Evolutionary conservation across 1,284 basidiomycete genomes (phyloP).

Genomic region (Ustilago cynodontis): DNA sequence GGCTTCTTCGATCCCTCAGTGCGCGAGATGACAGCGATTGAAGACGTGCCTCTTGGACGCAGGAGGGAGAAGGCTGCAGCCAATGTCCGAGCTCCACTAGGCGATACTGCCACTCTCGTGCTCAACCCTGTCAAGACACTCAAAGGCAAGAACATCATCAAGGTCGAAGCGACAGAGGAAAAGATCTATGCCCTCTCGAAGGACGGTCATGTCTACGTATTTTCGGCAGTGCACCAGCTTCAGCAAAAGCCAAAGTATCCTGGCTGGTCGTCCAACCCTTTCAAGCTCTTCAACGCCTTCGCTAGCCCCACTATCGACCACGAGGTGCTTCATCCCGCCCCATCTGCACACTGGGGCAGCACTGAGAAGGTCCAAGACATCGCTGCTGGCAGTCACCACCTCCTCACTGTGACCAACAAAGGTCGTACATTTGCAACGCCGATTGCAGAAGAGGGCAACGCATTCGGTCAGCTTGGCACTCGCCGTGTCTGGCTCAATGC

Average conservation of each 20-base stretch:
- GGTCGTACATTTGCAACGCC: slow-evolving; percentile 87
- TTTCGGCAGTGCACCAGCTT: slow-evolving; percentile 50
- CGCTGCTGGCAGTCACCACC: slow-evolving; percentile 78
- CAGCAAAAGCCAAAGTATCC: slow-evolving; percentile 46
- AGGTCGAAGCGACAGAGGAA: slow-evolving; percentile 59
- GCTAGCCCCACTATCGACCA: slow-evolving; percentile 50
- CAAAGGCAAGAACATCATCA: slow-evolving; percentile 64
- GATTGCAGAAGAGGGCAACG: slow-evolving; percentile 81
- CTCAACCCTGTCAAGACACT: slow-evolving; percentile 61
- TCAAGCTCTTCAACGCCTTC: slow-evolving; percentile 55
- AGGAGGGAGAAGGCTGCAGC: slow-evolving; percentile 47
- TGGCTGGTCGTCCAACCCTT: slow-evolving; percentile 51
- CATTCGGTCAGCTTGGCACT: slow-evolving; percentile 83
- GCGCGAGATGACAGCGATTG: slow-evolving; percentile 43
- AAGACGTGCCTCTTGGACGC: slow-evolving; percentile 57
- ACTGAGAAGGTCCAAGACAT: slow-evolving; percentile 60
- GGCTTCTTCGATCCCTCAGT: slow-evolving; percentile 66
- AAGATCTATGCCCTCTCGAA: slow-evolving; percentile 65
- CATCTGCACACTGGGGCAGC: slow-evolving; percentile 36
- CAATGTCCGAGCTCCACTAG: slow-evolving; percentile 49
- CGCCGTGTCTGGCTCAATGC: slow-evolving; percentile 71
- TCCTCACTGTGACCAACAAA: slow-evolving; percentile 84
- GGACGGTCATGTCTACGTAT: slow-evolving; percentile 65
- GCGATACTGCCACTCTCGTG: slow-evolving; percentile 29
- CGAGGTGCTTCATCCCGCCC: slow-evolving; percentile 48